Conservation (phyloP, 768 basidiomycete genomes). For the Hericium coralloides region DNA sequence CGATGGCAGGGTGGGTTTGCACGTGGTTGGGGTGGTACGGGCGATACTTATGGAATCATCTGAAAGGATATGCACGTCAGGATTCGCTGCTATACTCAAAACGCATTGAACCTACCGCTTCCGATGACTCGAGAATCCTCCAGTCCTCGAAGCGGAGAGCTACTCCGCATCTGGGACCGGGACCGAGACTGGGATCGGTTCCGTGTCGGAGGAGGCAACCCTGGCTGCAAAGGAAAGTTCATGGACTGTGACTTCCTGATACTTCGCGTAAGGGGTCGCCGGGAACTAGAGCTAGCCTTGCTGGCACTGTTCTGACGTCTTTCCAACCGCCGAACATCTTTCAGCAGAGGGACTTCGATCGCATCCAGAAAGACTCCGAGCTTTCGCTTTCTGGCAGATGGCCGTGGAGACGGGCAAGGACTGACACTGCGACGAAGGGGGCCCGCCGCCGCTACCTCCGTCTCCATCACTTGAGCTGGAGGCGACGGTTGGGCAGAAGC, state of each 20-base stretch:
- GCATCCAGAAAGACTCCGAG: slow-evolving; percentile 43
- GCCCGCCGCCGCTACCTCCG: background rate
- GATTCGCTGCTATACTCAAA: background rate
- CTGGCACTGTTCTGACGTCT: slow-evolving; percentile 6
- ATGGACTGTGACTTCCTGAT: slow-evolving; percentile 4
- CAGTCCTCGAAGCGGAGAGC: slow-evolving; percentile 18
- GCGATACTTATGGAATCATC: slow-evolving; percentile 41
- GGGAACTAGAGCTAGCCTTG: too few relatives aligned
- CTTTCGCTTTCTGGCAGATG: slow-evolving; percentile 22
- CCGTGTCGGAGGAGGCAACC: background rate
- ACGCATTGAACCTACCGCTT: slow-evolving; percentile 24
- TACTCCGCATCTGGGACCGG: background rate
- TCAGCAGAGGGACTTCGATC: slow-evolving; percentile 37
- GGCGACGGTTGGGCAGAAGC: background rate
- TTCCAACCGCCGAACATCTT: slow-evolving; percentile 19
- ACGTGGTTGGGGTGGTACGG: slow-evolving; percentile 5
- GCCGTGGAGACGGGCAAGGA: slow-evolving; percentile 31
- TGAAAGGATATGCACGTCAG: slow-evolving; percentile 12
- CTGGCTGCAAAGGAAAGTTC: background rate
- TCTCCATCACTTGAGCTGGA: background rate
- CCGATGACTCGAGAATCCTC: slow-evolving; percentile 17
- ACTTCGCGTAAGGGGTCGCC: background rate
- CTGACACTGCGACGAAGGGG: slow-evolving; percentile 68
- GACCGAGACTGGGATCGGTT: background rate
- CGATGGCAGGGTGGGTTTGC: slow-evolving; percentile 19